Base-by-base conservation (phyloP, 2,329 filamentous ascomycete species). In the Corynespora cassiicola region DNA sequence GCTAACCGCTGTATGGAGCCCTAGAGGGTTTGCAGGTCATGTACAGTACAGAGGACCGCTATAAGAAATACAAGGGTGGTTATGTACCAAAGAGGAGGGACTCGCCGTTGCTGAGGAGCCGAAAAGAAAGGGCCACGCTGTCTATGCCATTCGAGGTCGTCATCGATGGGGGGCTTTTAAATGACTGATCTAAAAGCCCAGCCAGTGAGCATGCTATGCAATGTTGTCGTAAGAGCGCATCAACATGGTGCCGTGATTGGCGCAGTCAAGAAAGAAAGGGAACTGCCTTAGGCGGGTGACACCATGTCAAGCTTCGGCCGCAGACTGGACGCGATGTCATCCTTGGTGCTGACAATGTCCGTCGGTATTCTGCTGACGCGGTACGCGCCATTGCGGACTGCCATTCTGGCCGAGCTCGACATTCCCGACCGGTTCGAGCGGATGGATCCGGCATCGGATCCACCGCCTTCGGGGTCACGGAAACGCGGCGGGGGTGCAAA, bases 281-380 rank as follows among this genome's bases (percentile, higher is more conserved):
- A 31, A 31, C 10, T 17, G 17, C 31, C 33, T 50, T 65, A 67
- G 38, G 55, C 60, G 25, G 49, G 52, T 6, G 29, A 21, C 1
- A 65, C 60, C 68, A 82, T 70, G 59, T 78, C 73, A 77, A 79
- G 79, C 41, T 71, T 72, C 22, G 82, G 82, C 55, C 71, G 71
- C 62, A 86, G 68, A 50, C 82, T 73, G n/a, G 68, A 70, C 40
- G 74, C 70, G 65, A 92, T 69, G 39, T 89, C 82, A 21, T 86
- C 81, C 58, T 78, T 79, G 3, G 88, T 90, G 50, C 90, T 91
- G 41, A 95, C 88, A 27, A 85, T 81, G 53, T 91, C 89, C 41
- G 83, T 85, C 0, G 91, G 90, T 45, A 96, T 79, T 32, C 88
- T 84, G 63, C 88, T 94, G 50, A 96, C 82, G 47, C 91, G 87